Percentiles rank a stretch among this genome's conserved stretches.
phyloP scores from a whole-genome alignment of 2,329 filamentous ascomycete genomes.

The Apiospora phragmitis region DNA sequence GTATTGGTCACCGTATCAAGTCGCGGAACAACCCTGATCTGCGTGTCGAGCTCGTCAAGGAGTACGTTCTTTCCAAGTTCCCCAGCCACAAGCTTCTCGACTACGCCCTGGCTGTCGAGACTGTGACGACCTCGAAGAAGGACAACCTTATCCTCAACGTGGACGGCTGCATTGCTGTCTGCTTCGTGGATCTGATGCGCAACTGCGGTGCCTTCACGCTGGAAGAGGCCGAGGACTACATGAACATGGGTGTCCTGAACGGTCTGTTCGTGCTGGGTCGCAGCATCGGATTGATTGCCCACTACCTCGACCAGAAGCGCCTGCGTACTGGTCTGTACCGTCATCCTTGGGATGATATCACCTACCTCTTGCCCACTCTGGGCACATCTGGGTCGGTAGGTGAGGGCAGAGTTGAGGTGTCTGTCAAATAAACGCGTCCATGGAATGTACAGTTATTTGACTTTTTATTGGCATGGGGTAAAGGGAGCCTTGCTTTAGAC shows the following conservation, averaged over 20 bases:
- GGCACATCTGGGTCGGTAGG: slow-evolving; percentile 69
- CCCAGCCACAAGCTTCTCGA: slow-evolving; percentile 97
- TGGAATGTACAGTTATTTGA: slow-evolving; percentile 23
- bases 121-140: slow-evolving; percentile 99
- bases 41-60: slow-evolving; percentile 98
- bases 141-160: slow-evolving; percentile 99
- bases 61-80: slow-evolving; percentile 98
- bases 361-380: slow-evolving; percentile 85
- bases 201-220: slow-evolving; percentile 96
- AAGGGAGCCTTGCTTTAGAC: slow-evolving; percentile 9
- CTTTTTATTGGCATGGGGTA: slow-evolving; percentile 20
- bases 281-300: slow-evolving; percentile 97
- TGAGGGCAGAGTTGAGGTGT: slow-evolving; percentile 87
- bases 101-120: slow-evolving; percentile 97
- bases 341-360: slow-evolving; percentile 99
- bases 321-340: slow-evolving; percentile 97
- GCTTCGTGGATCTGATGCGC: slow-evolving; percentile 96
- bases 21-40: slow-evolving; percentile 99
- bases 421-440: slow-evolving; percentile 56
- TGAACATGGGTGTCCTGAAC: slow-evolving; percentile 98
- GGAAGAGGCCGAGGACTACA: slow-evolving; percentile 98
- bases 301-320: slow-evolving; percentile 99
- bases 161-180: slow-evolving; percentile 95
- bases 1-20: slow-evolving; percentile 99
- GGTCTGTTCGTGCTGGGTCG: slow-evolving; percentile 97